These are phyloP conservation scores for Umbilicaria muhlenbergii DNA, from an alignment of 495 filamentous ascomycete species.

Conservation along the genomic window DNA sequence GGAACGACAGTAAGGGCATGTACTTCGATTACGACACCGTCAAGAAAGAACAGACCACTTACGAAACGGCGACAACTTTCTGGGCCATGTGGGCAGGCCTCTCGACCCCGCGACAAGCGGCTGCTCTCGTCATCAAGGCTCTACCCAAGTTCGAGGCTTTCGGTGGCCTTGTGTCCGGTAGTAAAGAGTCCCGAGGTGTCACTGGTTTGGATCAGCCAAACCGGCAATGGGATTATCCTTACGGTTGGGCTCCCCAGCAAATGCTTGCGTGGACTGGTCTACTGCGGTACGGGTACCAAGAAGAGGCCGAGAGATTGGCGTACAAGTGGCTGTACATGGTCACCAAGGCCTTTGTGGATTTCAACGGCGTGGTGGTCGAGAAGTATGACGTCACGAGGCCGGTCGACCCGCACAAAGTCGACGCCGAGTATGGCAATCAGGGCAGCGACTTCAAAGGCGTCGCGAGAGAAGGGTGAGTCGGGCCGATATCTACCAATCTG, in stretches of 20 bases:
- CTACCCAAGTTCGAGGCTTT: conserved; percentile 74
- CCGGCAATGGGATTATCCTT: conserved; percentile 95
- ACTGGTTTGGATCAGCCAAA: conserved; percentile 74
- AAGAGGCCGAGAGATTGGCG: conserved; percentile 71
- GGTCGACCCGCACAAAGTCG: conserved; percentile 78
- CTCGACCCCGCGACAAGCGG: conserved; percentile 63
- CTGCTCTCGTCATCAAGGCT: conserved; percentile 54
- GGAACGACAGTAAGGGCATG: conserved; percentile 82
- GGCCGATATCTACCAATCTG: neutral
- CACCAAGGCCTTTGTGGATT: conserved; percentile 91
- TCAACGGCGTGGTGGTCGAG: conserved; percentile 93
- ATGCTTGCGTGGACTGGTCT: conserved; percentile 94
- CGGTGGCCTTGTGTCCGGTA: conserved; percentile 82
- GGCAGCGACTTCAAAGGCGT: conserved; percentile 87
- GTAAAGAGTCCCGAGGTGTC: conserved; percentile 66
- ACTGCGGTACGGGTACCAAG: conserved; percentile 74
- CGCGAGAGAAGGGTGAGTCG: conserved; percentile 79
- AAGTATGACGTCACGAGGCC: conserved; percentile 93
- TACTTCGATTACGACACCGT: conserved; percentile 92
- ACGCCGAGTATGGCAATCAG: conserved; percentile 96
- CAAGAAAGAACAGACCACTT: conserved; percentile 57
- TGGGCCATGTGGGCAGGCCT: conserved; percentile 95
- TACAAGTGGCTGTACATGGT: conserved; percentile 98
- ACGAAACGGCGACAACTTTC: conserved; percentile 82
- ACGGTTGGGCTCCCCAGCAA: conserved; percentile 96